Evolutionary conservation across 768 basidiomycete genomes (phyloP).

Genomic region (Leccinum variicolor): DNA sequence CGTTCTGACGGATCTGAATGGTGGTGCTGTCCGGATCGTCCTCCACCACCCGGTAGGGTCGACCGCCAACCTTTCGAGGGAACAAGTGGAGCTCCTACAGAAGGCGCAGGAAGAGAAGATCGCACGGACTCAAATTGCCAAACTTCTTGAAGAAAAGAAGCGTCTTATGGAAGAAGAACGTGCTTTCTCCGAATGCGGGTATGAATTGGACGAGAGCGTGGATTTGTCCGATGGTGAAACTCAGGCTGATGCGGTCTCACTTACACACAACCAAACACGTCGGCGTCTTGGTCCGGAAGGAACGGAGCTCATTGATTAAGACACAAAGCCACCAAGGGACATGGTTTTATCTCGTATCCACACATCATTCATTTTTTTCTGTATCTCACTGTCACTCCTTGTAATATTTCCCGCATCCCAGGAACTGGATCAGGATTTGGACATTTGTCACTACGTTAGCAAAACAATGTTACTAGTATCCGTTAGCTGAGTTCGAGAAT

Average conservation of each 20-base stretch:
- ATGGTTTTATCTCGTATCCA: background rate
- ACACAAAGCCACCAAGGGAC: background rate
- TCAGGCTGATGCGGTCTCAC: background rate
- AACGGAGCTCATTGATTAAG: slow-evolving; percentile 21
- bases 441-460: background rate
- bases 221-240: slow-evolving; percentile 5
- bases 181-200: slow-evolving; percentile 3
- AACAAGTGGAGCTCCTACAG: slow-evolving; percentile 22
- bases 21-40: slow-evolving; percentile 14
- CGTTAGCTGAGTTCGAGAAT: background rate
- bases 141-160: slow-evolving; percentile 8
- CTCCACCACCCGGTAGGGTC: slow-evolving; percentile 21
- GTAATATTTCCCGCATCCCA: slow-evolving; percentile 12
- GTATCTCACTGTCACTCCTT: background rate
- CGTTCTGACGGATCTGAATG: slow-evolving; percentile 11
- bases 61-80: slow-evolving; percentile 21
- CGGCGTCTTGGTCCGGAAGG: slow-evolving; percentile 21
- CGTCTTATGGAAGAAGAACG: slow-evolving; percentile 6
- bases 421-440: slow-evolving; percentile 19
- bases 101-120: slow-evolving; percentile 10
- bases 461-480: background rate
- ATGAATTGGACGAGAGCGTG: slow-evolving; percentile 22
- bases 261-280: background rate
- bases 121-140: slow-evolving; percentile 8
- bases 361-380: background rate